These are phyloP conservation scores for Fonsecaea pugnacius DNA, from an alignment of 2,329 filamentous ascomycete species.

Conservation along the genomic window DNA sequence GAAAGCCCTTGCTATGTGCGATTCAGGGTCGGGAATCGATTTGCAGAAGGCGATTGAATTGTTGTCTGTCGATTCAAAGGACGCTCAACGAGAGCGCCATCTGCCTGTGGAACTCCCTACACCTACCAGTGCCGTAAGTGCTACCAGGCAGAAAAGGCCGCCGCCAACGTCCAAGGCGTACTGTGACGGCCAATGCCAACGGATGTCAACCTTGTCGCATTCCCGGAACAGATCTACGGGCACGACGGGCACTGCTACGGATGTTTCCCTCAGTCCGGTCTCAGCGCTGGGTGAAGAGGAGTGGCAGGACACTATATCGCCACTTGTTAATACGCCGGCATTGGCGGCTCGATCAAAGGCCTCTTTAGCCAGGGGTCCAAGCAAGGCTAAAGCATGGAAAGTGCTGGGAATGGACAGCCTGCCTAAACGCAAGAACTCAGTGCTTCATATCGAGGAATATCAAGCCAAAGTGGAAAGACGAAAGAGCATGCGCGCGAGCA, in stretches of 20 bases:
- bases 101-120: slow-evolving; percentile 36
- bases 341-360: slow-evolving; percentile 15
- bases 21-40: slow-evolving; percentile 63
- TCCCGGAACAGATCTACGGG: slow-evolving; percentile 26
- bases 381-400: slow-evolving; percentile 31
- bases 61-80: slow-evolving; percentile 49
- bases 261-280: slow-evolving; percentile 30
- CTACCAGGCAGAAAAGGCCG: slow-evolving; percentile 14
- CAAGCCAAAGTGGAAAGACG: slow-evolving; percentile 32
- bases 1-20: slow-evolving; percentile 62
- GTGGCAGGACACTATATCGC: slow-evolving; percentile 30
- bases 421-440: slow-evolving; percentile 27
- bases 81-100: slow-evolving; percentile 38
- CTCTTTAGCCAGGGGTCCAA: slow-evolving; percentile 12
- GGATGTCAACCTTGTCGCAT: slow-evolving; percentile 17
- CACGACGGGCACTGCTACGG: slow-evolving; percentile 21
- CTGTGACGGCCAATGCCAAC: slow-evolving; percentile 35
- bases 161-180: slow-evolving; percentile 22
- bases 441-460: slow-evolving; percentile 34
- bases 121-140: slow-evolving; percentile 18
- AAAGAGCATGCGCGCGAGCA: slow-evolving; percentile 28
- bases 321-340: slow-evolving; percentile 8
- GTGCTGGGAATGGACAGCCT: slow-evolving; percentile 26
- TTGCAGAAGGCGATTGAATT: slow-evolving; percentile 62
- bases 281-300: slow-evolving; percentile 22